Conservation (phyloP, 306 rosid species). For the Quercus glauca region DNA sequence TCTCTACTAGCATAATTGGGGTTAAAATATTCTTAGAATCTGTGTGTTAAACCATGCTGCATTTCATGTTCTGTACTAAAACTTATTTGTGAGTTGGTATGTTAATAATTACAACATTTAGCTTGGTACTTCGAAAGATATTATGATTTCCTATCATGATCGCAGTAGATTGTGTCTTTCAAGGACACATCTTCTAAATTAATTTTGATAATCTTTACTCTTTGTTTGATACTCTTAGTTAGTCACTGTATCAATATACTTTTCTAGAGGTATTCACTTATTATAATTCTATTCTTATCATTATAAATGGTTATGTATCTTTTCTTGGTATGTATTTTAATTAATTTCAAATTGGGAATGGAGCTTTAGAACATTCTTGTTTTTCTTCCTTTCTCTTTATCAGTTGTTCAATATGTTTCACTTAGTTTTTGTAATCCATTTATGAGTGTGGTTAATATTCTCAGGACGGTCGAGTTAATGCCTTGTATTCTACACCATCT, state of each 20-base stretch:
- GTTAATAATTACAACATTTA: not conserved
- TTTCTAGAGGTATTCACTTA: not conserved
- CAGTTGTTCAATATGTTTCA: not conserved
- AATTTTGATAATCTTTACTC: not conserved
- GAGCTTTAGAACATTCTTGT: not conserved
- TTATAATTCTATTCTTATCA: not conserved
- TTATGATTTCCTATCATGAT: not conserved
- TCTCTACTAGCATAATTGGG: not conserved
- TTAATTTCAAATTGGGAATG: not conserved
- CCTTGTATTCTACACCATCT: conserved; percentile 92
- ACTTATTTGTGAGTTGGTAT: not conserved
- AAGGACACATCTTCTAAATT: not conserved
- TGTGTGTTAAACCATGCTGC: not conserved
- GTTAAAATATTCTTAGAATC: not conserved
- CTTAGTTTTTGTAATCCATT: conserved; percentile 20
- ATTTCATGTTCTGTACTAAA: not conserved
- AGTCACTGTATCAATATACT: not conserved
- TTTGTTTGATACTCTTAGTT: not conserved
- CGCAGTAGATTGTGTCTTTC: not conserved
- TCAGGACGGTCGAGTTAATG: conserved; percentile 89
- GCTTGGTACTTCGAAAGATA: not conserved
- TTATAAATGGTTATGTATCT: not conserved
- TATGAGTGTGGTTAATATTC: conserved; percentile 20
- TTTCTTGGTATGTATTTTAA: not conserved
- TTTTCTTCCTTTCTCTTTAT: not conserved